Percentiles rank a stretch among this genome's conserved stretches.
phyloP scores from a whole-genome alignment of 768 basidiomycete genomes.

The Mrakia blollopis region DNA sequence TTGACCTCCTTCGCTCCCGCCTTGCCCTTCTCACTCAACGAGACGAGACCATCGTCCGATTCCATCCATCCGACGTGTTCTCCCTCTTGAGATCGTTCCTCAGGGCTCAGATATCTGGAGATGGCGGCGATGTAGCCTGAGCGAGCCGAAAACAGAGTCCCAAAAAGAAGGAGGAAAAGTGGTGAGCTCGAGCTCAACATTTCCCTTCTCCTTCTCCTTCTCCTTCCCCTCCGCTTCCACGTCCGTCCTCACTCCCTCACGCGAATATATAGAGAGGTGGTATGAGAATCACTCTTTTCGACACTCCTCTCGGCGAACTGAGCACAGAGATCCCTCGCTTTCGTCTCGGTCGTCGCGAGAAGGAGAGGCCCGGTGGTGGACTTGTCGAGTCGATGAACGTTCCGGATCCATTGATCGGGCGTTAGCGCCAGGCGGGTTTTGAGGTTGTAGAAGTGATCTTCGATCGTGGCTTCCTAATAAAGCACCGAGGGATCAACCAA shows the following conservation, averaged over 20 bases:
- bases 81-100: neutral
- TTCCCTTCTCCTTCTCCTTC: neutral
- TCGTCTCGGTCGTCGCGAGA: neutral
- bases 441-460: conserved; percentile 27
- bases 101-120: conserved; percentile 2
- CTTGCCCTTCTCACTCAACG: neutral
- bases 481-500: too few species aligned
- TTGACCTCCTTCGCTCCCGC: conserved; percentile 1
- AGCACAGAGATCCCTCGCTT: conserved; percentile 18
- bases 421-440: neutral
- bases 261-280: too few species aligned
- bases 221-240: too few species aligned
- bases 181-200: neutral
- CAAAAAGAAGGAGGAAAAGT: neutral
- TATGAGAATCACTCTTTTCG: conserved; percentile 19
- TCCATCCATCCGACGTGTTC: conserved; percentile 4
- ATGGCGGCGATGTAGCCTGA: conserved; percentile 27
- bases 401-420: conserved; percentile 2
- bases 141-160: neutral
- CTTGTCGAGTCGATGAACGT: conserved; percentile 30
- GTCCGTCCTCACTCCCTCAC: neutral
- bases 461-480: conserved; percentile 25
- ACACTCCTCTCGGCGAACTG: conserved; percentile 2
- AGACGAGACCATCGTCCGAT: conserved; percentile 17
- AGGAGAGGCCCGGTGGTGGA: conserved; percentile 20